Base-by-base conservation (phyloP, 2,329 filamentous ascomycete species). In the Metarhizium album region DNA sequence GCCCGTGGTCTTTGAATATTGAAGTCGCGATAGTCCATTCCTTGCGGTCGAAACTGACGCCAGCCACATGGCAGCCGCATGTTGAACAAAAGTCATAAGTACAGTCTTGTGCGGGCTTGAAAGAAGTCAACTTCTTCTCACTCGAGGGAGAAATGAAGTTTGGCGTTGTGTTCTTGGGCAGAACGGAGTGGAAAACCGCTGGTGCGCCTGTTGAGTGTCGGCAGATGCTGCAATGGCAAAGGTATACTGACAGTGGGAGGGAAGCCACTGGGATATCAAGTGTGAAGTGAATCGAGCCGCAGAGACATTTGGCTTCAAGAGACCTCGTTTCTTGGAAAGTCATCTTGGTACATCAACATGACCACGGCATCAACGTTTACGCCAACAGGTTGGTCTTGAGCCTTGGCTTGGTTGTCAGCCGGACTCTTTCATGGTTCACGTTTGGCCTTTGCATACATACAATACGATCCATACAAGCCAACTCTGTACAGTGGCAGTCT, bases 191-290 rank as follows among this genome's bases (percentile, higher is more conserved):
- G 54, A 75, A 73, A 53, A 65, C 61, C 55, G 66, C 66, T 43
- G 72, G 64, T 0, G 67, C 65, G 18, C 73, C 73, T 37, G 70
- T 67, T 2, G 62, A 63, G 50, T 67, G 67, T 35, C 73, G 70
- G 48, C 73, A 76, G 29, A 70, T 56, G 55, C 66, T 69, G 60
- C 73, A 76, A 53, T 72, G 68, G 56, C 73, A 76, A 48, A 75
- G 60, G 52, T 74, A 67, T 14, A 65, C 63, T 13, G 62, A 59
- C 4, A 76, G 61, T 0, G 73, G 73, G 0, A 75, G 66, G 1
- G 59, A 55, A 0, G 65, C 59, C 3, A 54, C 55, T 1, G 69
- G 67, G 1, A 76, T 53, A 4, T 69, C 65, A 51, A 76, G 51
- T 4, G 62, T 67, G 59, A 72, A 71, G 56, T 70, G 66, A 5